Evolutionary conservation across 2,329 filamentous ascomycete genomes (phyloP), one percentile per base, ranked within the genome.

Genomic region (Emmonsiellopsis sp.): DNA sequence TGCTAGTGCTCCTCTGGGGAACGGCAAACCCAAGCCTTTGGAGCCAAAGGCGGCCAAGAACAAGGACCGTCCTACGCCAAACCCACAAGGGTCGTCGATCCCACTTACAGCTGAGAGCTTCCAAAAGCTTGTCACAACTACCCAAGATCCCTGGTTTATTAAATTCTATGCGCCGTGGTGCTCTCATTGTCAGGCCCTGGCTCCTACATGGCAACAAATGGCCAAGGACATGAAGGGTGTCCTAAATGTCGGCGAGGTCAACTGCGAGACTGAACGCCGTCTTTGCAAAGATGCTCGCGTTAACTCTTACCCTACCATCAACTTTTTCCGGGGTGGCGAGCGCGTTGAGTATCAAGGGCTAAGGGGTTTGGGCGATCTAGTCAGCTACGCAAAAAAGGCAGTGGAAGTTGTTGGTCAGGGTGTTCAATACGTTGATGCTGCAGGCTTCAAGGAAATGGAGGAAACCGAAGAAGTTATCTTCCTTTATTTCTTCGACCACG

Each of bases 101-200:
- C 72, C 84, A 6, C 78, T 98, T 51, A 90, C 84, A 2, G 85
- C 87, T 0, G 90, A 96, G 66, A 88, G 78, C 58, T 98, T 98
- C 74, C 86, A 94, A 67, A 83, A 81, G 54, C 76, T 86, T 38
- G 91, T 98, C 46, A 95, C 89, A 2, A 87, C 85, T 67, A 90
- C 89, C 0, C 83, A 87, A 58, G 90, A 97, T 58, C 86, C 91
- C 5, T 98, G 93, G 93, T 96, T 98, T 66, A 84, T 98, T 77
- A 98, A 98, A 71, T 97, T 98, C 69, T 97, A 96, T 68, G 91
- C 89, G 15, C 94, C 93, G 5, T 97, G 92, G 93, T 98, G 93
- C 70, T 83, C 85, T 61, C 93, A 98, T 72, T 98, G 94, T 71
- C 88, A 95, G 72, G 88, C 88, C 38, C 83, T 98, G 79, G 89